Percentiles rank a stretch among this genome's conserved stretches.
Evolutionary conservation across 2,329 filamentous ascomycete genomes (phyloP).

Genomic region (Fusarium scirpi): DNA sequence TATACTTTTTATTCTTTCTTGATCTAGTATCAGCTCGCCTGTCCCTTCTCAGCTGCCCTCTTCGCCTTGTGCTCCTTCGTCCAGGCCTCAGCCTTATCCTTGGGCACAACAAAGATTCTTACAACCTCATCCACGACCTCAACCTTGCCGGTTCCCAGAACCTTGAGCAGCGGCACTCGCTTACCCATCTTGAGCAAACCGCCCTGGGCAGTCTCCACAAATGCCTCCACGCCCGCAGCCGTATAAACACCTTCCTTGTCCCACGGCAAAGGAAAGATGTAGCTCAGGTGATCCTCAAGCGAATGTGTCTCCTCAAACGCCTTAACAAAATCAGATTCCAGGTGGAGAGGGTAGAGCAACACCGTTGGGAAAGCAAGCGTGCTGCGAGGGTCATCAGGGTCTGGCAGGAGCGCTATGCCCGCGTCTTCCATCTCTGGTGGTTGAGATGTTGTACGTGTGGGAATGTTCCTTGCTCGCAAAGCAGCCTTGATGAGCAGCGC

Average conservation of each 20-base stretch:
- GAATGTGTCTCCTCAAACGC: slow-evolving; percentile 82
- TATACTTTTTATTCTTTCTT: slow-evolving; percentile 14
- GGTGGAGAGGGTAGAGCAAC: slow-evolving; percentile 84
- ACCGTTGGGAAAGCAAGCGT: slow-evolving; percentile 81
- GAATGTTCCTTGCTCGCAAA: slow-evolving; percentile 76
- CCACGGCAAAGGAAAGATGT: slow-evolving; percentile 92
- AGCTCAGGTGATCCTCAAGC: slow-evolving; percentile 81
- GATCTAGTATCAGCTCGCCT: slow-evolving; percentile 19
- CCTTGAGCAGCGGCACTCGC: slow-evolving; percentile 81
- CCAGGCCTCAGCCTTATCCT: slow-evolving; percentile 76
- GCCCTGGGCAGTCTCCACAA: slow-evolving; percentile 83
- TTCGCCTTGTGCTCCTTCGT: slow-evolving; percentile 86
- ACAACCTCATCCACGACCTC: slow-evolving; percentile 91
- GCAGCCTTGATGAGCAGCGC: slow-evolving; percentile 73
- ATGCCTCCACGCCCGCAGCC: slow-evolving; percentile 79
- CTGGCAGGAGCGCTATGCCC: slow-evolving; percentile 73
- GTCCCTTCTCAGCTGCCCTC: slow-evolving; percentile 64
- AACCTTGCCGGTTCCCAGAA: slow-evolving; percentile 79
- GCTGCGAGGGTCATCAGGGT: slow-evolving; percentile 79
- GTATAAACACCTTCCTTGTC: slow-evolving; percentile 77
- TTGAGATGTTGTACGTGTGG: slow-evolving; percentile 72
- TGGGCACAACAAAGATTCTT: slow-evolving; percentile 84
- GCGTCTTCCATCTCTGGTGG: slow-evolving; percentile 93
- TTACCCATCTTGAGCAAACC: slow-evolving; percentile 91
- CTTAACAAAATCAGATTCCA: slow-evolving; percentile 92